phyloP scores from a whole-genome alignment of 495 filamentous ascomycete species.

The Neurospora sublineolata region DNA sequence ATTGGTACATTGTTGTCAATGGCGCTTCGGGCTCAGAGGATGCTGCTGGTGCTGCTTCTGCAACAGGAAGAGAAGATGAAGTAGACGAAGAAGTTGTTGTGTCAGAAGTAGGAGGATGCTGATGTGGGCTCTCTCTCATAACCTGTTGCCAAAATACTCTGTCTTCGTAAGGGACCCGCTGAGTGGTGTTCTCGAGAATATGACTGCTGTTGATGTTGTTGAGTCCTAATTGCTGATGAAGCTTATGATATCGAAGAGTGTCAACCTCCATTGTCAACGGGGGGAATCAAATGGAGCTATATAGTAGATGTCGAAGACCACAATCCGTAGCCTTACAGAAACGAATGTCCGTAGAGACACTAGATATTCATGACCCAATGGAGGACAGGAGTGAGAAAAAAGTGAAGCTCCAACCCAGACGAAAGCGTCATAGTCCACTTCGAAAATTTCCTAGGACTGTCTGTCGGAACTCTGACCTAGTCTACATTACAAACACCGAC shows the following conservation, averaged over 20 bases:
- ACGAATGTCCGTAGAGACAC: background rate
- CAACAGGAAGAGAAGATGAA: background rate
- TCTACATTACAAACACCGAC: background rate
- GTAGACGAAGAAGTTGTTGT: background rate
- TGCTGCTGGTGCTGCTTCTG: background rate
- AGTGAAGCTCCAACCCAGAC: background rate
- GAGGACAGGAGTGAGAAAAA: background rate
- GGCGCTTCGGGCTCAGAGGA: background rate
- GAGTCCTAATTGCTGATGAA: background rate
- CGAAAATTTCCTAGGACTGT: background rate
- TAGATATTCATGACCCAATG: background rate
- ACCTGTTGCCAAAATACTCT: background rate
- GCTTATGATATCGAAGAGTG: background rate
- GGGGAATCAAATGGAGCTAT: background rate
- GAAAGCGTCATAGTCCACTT: background rate
- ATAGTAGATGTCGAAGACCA: background rate
- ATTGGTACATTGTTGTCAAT: conserved; percentile 16
- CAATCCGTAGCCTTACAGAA: background rate
- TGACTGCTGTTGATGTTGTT: background rate
- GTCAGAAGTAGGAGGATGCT: background rate
- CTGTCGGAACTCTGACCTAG: background rate
- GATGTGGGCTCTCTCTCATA: background rate
- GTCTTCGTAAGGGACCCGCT: background rate
- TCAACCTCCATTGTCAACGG: background rate
- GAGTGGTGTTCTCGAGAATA: background rate